Base-by-base conservation (phyloP, 495 filamentous ascomycete species). In the Trichocladium uniseriatum region DNA sequence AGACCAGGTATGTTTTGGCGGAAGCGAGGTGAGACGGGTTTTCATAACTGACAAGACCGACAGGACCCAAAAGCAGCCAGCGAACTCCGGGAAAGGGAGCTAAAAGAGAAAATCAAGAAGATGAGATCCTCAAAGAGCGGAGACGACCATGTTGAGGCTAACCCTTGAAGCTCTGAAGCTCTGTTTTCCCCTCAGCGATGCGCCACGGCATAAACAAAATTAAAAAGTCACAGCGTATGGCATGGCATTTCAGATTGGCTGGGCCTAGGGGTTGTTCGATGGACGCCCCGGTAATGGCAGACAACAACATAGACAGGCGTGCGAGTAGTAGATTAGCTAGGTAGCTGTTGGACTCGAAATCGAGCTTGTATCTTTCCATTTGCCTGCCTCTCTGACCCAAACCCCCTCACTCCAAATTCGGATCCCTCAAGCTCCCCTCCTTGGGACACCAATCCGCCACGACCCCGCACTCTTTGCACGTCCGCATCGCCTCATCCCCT, bases 391-490 rank as follows among this genome's bases (percentile, higher is more conserved):
- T 18, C 22, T 7, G 1, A n/a, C n/a, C 20, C n/a, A n/a, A n/a
- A n/a, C n/a, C 14, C 5, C 21, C 31, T 61, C 38, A 70, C 54
- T 65, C 62, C 60, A 69, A 48, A 55, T 79, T 79, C 20, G 75
- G 75, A 53, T 79, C 70, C 55, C 65, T 49, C 45, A 78, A 74
- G 10, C 67, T 64, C 24, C 76, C 76, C 5, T 59, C 59, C 62
- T 65, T 66, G 7, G 76, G 76, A 32, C 66, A 65, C 55, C 67
- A 71, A 45, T 75, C 67, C 2, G 88, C 90, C 47, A 95, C 53
- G 45, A 69, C 73, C 13, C 90, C 91, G 63, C 92, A 98, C 14
- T 71, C 74, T 57, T 76, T 75, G 69, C 92, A 98, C 52, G 69
- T 85, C 66, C 94, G 78, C 66, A 76, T 79, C 56, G 79, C 78